Conservation (phyloP, 768 basidiomycete genomes). For the Pulveroboletus sp. region DNA sequence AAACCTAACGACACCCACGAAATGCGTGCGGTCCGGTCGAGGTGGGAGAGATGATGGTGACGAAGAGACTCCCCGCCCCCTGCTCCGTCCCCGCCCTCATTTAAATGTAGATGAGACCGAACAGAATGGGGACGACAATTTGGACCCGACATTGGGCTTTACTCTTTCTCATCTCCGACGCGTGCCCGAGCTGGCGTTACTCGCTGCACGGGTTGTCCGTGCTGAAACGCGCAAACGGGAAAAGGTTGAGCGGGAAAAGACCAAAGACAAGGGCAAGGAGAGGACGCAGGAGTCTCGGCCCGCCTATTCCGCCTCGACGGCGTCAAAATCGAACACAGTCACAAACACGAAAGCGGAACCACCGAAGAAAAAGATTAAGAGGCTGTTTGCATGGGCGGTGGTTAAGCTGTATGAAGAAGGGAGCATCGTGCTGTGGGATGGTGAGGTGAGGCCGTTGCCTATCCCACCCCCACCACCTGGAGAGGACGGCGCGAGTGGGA, state of each 20-base stretch:
- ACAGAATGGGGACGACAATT: neutral
- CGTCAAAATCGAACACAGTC: neutral
- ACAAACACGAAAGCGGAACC: constrained; percentile 11
- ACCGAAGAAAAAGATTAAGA: constrained; percentile 51
- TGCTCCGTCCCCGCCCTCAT: neutral
- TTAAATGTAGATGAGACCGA: neutral
- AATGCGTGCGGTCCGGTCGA: constrained; percentile 12
- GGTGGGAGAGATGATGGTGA: constrained; percentile 4
- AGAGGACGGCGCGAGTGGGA: constrained; percentile 23
- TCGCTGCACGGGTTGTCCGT: constrained; percentile 64
- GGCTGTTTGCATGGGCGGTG: constrained; percentile 66
- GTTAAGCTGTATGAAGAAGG: constrained; percentile 67
- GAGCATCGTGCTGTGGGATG: constrained; percentile 73
- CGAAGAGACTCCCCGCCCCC: constrained; percentile 13
- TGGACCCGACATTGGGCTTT: constrained; percentile 42
- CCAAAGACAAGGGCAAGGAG: constrained; percentile 24
- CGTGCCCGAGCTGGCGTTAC: constrained; percentile 65
- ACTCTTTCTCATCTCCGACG: constrained; percentile 75
- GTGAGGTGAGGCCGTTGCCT: constrained; percentile 44
- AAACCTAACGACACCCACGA: constrained; percentile 32
- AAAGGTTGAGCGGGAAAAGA: constrained; percentile 40
- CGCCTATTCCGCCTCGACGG: neutral
- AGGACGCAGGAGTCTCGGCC: neutral
- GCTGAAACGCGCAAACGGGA: constrained; percentile 56
- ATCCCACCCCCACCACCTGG: constrained; percentile 10